phyloP scores from a whole-genome alignment of 2,329 filamentous ascomycete genomes.

The Cephalotrichum gorgonifer region DNA sequence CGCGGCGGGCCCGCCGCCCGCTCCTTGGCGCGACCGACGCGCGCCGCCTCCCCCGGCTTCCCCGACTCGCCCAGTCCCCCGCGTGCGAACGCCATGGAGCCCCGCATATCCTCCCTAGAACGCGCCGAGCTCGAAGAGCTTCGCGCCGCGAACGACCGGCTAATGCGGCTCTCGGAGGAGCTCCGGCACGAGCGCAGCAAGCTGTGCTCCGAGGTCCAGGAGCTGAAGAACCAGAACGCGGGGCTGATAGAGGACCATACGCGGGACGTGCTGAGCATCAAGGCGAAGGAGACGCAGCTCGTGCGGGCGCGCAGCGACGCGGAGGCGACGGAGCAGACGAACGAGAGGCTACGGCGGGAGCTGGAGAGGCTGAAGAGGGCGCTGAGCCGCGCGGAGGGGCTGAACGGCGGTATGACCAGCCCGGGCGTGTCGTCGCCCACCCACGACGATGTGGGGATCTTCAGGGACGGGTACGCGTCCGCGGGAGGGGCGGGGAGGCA shows the following conservation, averaged over 20 bases:
- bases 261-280: slow-evolving; percentile 87
- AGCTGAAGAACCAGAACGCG: slow-evolving; percentile 94
- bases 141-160: slow-evolving; percentile 68
- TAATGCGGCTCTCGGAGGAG: slow-evolving; percentile 68
- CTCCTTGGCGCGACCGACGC: slow-evolving; percentile 64
- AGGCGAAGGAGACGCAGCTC: slow-evolving; percentile 95
- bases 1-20: slow-evolving; percentile 77
- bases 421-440: slow-evolving; percentile 38
- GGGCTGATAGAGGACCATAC: slow-evolving; percentile 96
- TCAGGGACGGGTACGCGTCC: slow-evolving; percentile 35
- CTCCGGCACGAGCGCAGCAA: slow-evolving; percentile 72
- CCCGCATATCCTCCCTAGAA: slow-evolving; percentile 67
- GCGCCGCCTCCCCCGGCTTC: slow-evolving; percentile 36
- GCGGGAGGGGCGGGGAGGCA: slow-evolving; percentile 27
- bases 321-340: slow-evolving; percentile 77
- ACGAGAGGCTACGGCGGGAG: slow-evolving; percentile 75
- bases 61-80: slow-evolving; percentile 34
- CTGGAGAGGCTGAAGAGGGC: slow-evolving; percentile 91
- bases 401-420: slow-evolving; percentile 28
- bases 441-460: slow-evolving; percentile 50
- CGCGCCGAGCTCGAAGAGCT: slow-evolving; percentile 88
- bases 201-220: slow-evolving; percentile 77
- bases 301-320: slow-evolving; percentile 85
- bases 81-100: too few relatives aligned
- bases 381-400: slow-evolving; percentile 49